Conservation (phyloP, 352 stramenopile species). For the Phytophthora cryptogea region DNA sequence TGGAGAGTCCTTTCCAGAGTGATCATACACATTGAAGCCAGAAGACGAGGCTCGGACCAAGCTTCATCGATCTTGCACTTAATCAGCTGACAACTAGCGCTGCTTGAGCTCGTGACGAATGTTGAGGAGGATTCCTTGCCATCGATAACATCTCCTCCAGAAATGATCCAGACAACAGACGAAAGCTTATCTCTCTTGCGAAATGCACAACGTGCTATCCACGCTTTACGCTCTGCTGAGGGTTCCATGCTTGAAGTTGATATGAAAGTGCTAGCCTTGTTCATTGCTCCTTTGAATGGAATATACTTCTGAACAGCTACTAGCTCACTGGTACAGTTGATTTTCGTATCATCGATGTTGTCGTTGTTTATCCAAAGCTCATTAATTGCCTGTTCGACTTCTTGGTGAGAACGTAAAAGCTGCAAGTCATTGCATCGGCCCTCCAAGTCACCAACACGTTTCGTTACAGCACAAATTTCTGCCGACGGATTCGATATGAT, state of each 20-base stretch:
- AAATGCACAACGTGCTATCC: constrained; percentile 57
- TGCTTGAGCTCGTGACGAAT: constrained; percentile 27
- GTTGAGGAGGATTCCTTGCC: neutral
- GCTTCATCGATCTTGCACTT: constrained; percentile 57
- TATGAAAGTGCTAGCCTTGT: neutral
- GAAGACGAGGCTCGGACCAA: constrained; percentile 50
- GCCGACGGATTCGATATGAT: constrained; percentile 23
- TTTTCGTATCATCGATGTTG: neutral
- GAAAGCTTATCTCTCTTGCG: constrained; percentile 55
- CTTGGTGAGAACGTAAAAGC: constrained; percentile 20
- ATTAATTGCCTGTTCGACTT: constrained; percentile 25
- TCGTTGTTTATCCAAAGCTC: constrained; percentile 15
- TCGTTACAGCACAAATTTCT: constrained; percentile 31
- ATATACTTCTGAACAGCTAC: constrained; percentile 59
- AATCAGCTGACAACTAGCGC: constrained; percentile 54
- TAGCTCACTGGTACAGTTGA: neutral
- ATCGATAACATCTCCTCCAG: constrained; percentile 22
- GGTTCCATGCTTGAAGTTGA: neutral
- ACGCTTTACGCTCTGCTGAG: constrained; percentile 37
- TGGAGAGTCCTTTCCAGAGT: constrained; percentile 45
- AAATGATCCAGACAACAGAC: constrained; percentile 65
- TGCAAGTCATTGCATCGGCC: constrained; percentile 21
- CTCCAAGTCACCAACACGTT: constrained; percentile 21
- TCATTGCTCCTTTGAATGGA: constrained; percentile 37
- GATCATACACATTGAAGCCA: constrained; percentile 38